Conservation (phyloP, 768 basidiomycete genomes). For the Suillus bovinus region DNA sequence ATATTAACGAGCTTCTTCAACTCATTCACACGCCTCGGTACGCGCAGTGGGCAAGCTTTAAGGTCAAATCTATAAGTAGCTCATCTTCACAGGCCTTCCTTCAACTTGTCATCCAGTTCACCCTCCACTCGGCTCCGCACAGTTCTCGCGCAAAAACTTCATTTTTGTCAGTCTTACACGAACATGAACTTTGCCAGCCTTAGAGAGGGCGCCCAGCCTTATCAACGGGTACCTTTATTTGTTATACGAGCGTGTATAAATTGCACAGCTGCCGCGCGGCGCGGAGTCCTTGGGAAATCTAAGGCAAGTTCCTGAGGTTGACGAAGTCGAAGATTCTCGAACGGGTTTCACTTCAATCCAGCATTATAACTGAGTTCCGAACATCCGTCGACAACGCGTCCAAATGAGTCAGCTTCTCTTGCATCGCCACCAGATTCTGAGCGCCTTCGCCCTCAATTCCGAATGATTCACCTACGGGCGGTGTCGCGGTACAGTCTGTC, state of each 20-base stretch:
- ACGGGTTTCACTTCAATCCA: not conserved
- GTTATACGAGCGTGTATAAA: not conserved
- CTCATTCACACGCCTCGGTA: constrained; percentile 12
- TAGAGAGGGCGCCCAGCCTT: not conserved
- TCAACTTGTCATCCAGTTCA: not conserved
- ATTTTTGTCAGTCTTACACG: not conserved
- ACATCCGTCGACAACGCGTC: not conserved
- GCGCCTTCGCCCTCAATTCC: not conserved
- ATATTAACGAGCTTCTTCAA: constrained; percentile 9
- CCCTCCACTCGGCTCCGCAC: not conserved
- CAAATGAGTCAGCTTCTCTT: not conserved
- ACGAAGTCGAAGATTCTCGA: not conserved
- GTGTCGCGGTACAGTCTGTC: not conserved
- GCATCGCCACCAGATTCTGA: not conserved
- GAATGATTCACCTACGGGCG: not conserved
- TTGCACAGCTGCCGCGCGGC: not conserved
- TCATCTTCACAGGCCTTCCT: constrained; percentile 5
- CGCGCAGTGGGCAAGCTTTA: no score
- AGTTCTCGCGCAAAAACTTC: not conserved
- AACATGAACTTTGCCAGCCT: not conserved
- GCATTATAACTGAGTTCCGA: not conserved
- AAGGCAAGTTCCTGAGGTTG: not conserved
- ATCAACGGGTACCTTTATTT: not conserved
- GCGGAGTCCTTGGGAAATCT: no score
- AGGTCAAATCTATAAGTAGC: constrained; percentile 1